A percentile compares a stretch with the other conserved stretches of the same genome.
These are phyloP conservation scores for Hypoxylon sp. DNA, from an alignment of 2,329 filamentous ascomycete species.

Conservation along the genomic window DNA sequence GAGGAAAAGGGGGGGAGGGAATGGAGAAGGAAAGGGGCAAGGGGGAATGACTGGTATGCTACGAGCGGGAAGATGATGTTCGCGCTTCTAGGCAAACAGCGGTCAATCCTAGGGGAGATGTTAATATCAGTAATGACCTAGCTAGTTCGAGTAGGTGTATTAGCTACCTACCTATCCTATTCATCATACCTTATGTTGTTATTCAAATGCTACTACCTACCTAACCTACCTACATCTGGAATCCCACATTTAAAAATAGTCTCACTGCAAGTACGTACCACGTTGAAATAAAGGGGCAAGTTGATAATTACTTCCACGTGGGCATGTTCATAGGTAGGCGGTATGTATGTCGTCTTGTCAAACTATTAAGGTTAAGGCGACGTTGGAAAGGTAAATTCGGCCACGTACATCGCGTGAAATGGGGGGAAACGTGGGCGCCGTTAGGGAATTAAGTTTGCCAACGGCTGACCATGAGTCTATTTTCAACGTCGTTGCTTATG, in stretches of 20 bases:
- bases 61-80: background rate
- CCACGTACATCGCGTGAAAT: background rate
- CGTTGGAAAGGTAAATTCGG: background rate
- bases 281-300: background rate
- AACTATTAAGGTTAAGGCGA: conserved; percentile 7
- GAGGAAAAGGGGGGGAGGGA: background rate
- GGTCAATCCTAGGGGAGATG: background rate
- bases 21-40: background rate
- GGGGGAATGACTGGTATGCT: background rate
- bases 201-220: conserved; percentile 9
- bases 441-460: conserved; percentile 6
- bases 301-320: background rate
- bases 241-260: background rate
- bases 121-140: conserved; percentile 22
- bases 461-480: background rate
- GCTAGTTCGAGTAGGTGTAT: conserved; percentile 4
- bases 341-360: conserved; percentile 13
- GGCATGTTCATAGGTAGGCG: background rate
- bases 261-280: no score
- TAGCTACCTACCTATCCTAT: background rate
- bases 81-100: background rate
- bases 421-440: background rate
- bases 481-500: conserved; percentile 1
- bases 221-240: background rate
- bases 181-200: background rate